Evolutionary conservation across 1,284 basidiomycete genomes (phyloP), one percentile per base, ranked within the genome.

Genomic region (Grifola frondosa): DNA sequence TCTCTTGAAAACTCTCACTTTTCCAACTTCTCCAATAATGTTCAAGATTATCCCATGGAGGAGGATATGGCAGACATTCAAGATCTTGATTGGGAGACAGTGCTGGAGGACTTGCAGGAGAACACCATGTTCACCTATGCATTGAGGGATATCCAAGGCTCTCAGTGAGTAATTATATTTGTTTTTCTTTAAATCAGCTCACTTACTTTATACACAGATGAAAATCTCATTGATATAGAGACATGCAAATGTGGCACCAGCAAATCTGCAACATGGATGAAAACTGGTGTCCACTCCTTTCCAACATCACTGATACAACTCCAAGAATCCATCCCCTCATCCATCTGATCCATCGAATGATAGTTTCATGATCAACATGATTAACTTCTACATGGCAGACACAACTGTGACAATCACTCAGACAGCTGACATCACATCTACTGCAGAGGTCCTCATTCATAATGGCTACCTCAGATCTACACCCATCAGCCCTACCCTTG

Each of bases 401-500:
- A 15, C 25, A 6, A 29, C 31, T 8, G 37, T 19, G 25, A 45
- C 37, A n/a, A 31, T 31, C 13, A 15, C 30, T 6, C 10, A 17
- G 17, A 17, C 37, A 28, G 8, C 17, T 21, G 23, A 5, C 7
- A 30, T 7, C 17, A 8, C 28, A 17, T 21, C 25, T 19, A 15
- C 19, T 7, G 10, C 28, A 30, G 28, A 30, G 9, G 26, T 17
- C 10, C 37, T 39, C 13, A 24, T 31, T 3, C 30, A 12, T 0
- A 16, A 26, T 42, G 48, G 51, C 7, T 49, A 34, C 30, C 46
- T 57, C 5, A 36, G 39, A 7, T 41, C 40, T 13, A 21, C 39
- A 6, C 51, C 51, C 8, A 8, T 48, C 2, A 13, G 31, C 5
- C 63, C 19, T 20, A 45, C 29, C 40, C 68, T 71, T 66, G 42